Base-by-base conservation (phyloP, 768 basidiomycete species). In the Pseudohyphozyma bogoriensis region DNA sequence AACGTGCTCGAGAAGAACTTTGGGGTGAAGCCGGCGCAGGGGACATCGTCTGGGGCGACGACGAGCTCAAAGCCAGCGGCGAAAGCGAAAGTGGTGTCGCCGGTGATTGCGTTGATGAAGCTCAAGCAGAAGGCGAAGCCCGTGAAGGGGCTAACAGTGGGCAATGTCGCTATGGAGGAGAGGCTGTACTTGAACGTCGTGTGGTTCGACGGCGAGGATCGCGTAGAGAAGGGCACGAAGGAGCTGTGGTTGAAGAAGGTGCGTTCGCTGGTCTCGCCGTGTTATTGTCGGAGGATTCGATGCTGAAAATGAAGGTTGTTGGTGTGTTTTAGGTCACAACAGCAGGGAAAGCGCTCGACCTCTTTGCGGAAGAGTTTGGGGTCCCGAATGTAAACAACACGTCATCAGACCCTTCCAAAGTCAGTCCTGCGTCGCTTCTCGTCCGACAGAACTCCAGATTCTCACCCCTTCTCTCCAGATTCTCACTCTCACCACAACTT, bases 221-320 rank as follows among this genome's bases (percentile, higher is more conserved):
- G 24, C 12, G 40, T 24, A 70, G 74, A 55, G 55, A 67, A 2
- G 68, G 68, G 20, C 79, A 82, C 20, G 68, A 76, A 75, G 53
- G 68, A 78, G 10, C 78, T 87, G 51, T 90, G 87, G 87, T 80
- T 86, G 57, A 76, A 78, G 51, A 87, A 86, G 79, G 87, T 86
- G 68, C 64, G 73, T 67, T 3, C 40, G 60, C 45, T n/a, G 4
- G 12, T 1, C 20, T 11, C n/a, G n/a, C n/a, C n/a, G n/a, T n/a
- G n/a, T n/a, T n/a, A n/a, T n/a, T n/a, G n/a, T n/a, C n/a, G n/a
- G n/a, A n/a, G n/a, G n/a, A 18, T 9, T 35, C 45, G 13, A 28
- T 39, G 20, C 16, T 1, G 39, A 36, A 29, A 51, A 44, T 50
- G 44, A 51, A 20, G 11, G 13, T 16, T 47, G 16, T 16, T 51